Conservation (phyloP, 306 rosid species). For the Rosa lucieae region DNA sequence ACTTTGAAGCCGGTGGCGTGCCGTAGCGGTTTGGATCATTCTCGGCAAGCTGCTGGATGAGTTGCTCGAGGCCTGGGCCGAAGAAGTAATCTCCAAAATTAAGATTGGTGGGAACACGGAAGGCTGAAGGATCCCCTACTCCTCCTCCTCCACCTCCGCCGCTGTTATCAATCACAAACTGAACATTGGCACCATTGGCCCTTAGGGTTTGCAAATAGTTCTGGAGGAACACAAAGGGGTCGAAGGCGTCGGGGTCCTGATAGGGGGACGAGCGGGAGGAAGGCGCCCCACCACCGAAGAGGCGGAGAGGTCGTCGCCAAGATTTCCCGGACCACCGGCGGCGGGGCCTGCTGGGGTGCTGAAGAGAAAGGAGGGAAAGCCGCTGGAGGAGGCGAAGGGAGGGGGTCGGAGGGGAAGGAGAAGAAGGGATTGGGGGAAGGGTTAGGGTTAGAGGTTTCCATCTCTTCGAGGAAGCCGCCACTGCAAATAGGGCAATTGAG, state of each 20-base stretch:
- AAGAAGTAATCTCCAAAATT: conserved; percentile 88
- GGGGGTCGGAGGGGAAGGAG: conserved; percentile 40
- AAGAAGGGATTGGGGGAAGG: conserved; percentile 48
- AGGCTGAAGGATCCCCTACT: conserved; percentile 40
- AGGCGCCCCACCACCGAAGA: conserved; percentile 53
- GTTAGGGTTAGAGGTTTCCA: conserved; percentile 52
- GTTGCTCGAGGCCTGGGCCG: conserved; percentile 90
- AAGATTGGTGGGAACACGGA: conserved; percentile 50
- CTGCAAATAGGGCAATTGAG: conserved; percentile 67
- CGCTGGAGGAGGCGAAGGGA: conserved; percentile 22
- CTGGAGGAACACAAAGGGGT: conserved; percentile 68
- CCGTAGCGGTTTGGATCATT: conserved; percentile 89
- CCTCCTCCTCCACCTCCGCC: conserved; percentile 31
- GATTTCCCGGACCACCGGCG: conserved; percentile 27
- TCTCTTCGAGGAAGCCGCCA: conserved; percentile 70
- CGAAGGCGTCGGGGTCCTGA: conserved; percentile 57
- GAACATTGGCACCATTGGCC: conserved; percentile 65
- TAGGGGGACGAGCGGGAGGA: conserved; percentile 33
- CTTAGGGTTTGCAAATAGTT: conserved; percentile 67
- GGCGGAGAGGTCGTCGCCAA: conserved; percentile 56
- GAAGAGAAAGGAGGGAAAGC: conserved; percentile 49
- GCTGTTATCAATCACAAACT: conserved; percentile 59
- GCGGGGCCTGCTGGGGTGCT: conserved; percentile 33
- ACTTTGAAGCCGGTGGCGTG: conserved; percentile 80
- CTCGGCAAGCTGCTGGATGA: conserved; percentile 93